phyloP scores from a whole-genome alignment of 2,329 filamentous ascomycete genomes.

The Neonectria coccinea region DNA sequence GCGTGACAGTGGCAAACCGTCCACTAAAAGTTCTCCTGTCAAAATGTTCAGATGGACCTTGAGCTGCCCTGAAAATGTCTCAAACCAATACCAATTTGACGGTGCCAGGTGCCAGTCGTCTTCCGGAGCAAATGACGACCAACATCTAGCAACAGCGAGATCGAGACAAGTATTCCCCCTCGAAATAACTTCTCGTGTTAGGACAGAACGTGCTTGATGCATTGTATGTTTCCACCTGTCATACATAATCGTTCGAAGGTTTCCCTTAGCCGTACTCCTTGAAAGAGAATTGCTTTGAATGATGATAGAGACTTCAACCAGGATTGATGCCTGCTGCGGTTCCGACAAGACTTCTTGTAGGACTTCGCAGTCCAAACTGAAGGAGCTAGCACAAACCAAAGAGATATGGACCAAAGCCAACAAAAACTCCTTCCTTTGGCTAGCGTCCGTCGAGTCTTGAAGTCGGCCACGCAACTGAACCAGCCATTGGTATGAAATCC shows the following conservation, averaged over 20 bases:
- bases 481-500: constrained; percentile 27
- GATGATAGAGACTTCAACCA: constrained; percentile 27
- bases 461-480: not conserved
- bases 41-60: constrained; percentile 28
- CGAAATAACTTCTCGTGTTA: not conserved
- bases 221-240: constrained; percentile 25
- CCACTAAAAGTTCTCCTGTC: constrained; percentile 30
- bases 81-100: constrained; percentile 21
- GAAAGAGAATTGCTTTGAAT: constrained; percentile 15
- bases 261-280: not conserved
- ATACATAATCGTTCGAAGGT: constrained; percentile 6
- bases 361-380: constrained; percentile 13
- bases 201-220: constrained; percentile 1
- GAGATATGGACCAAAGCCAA: constrained; percentile 14
- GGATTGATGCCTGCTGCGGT: constrained; percentile 25
- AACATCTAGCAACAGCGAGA: constrained; percentile 28
- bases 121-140: constrained; percentile 24
- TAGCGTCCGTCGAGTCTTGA: constrained; percentile 1
- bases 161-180: constrained; percentile 20
- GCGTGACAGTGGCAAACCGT: constrained; percentile 23
- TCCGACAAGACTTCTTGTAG: constrained; percentile 11
- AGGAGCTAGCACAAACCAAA: constrained; percentile 28
- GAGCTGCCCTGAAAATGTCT: constrained; percentile 1
- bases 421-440: constrained; percentile 21
- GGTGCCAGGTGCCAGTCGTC: constrained; percentile 13